Conservation (phyloP, 202 grass and related monocot genomes). For the Saccharum hybrid region DNA sequence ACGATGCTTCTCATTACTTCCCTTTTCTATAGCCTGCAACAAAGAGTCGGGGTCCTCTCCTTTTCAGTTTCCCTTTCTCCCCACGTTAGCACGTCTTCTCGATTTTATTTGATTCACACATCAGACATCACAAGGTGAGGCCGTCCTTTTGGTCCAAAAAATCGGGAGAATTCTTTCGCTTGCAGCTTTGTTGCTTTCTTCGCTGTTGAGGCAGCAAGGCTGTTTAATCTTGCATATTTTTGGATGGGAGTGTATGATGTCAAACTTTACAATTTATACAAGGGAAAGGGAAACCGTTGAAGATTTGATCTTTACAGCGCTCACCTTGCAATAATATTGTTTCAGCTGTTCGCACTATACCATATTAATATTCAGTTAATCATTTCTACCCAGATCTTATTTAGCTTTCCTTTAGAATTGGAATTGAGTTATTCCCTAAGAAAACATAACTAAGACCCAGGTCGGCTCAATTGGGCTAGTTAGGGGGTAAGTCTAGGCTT, state of each 20-base stretch:
- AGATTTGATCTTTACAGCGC: not conserved
- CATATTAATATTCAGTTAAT: not conserved
- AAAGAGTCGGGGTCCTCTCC: not conserved
- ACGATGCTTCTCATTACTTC: not conserved
- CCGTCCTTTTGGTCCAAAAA: not conserved
- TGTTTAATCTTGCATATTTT: not conserved
- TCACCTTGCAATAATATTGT: constrained; percentile 3
- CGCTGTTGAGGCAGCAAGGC: no score
- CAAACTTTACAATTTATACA: not conserved
- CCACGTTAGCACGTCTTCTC: not conserved
- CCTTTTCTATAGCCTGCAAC: not conserved
- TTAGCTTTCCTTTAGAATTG: not conserved
- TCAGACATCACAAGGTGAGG: no score
- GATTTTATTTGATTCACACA: not conserved
- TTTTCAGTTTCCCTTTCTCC: constrained; percentile 5
- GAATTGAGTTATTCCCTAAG: not conserved
- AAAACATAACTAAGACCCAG: not conserved
- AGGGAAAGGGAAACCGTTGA: not conserved
- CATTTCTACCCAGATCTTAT: constrained; percentile 1
- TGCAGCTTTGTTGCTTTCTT: no score
- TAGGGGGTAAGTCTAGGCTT: not conserved
- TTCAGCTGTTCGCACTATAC: not conserved
- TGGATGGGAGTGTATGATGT: not conserved
- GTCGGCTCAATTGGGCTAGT: not conserved
- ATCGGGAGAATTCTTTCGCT: not conserved